A percentile compares a stretch with the other conserved stretches of the same genome.
Conservation (phyloP, 2,329 filamentous ascomycete genomes). For the Pseudogymnoascus sp. region DNA sequence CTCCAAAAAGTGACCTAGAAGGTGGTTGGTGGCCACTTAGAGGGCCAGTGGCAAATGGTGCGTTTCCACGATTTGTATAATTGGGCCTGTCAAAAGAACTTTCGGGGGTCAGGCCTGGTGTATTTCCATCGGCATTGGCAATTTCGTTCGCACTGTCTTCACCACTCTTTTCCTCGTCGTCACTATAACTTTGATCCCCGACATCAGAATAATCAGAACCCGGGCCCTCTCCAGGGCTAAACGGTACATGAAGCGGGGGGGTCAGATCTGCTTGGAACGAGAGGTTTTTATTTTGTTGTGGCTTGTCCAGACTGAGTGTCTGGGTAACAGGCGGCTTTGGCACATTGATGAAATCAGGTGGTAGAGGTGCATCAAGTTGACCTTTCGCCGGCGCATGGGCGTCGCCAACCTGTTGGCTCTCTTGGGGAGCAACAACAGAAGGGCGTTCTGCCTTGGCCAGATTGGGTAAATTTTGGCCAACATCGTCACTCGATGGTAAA, state of each 20-base stretch:
- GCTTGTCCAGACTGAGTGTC: constrained; percentile 17
- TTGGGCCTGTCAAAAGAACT: constrained; percentile 49
- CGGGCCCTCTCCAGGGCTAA: constrained; percentile 24
- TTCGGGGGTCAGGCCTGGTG: constrained; percentile 47
- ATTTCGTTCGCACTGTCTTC: constrained; percentile 58
- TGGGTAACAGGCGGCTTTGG: constrained; percentile 25
- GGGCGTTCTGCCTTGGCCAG: not conserved
- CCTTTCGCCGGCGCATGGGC: not conserved
- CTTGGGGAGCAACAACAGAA: not conserved
- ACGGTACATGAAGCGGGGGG: constrained; percentile 24
- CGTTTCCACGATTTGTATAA: constrained; percentile 30
- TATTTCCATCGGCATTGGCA: constrained; percentile 42
- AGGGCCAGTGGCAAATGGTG: constrained; percentile 32
- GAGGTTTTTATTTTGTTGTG: constrained; percentile 4
- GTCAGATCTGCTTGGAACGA: constrained; percentile 20
- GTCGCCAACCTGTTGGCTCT: not conserved
- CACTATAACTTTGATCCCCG: constrained; percentile 37
- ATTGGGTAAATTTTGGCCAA: not conserved
- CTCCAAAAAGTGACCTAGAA: constrained; percentile 43
- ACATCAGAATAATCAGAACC: constrained; percentile 15
- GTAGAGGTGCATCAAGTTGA: constrained; percentile 28
- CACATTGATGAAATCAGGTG: constrained; percentile 32
- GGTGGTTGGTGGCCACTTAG: constrained; percentile 31
- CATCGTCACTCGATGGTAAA: not conserved
- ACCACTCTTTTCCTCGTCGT: constrained; percentile 46